These are phyloP conservation scores for Glycyrrhiza uralensis DNA, from an alignment of 306 rosid genomes.

Conservation along the genomic window DNA sequence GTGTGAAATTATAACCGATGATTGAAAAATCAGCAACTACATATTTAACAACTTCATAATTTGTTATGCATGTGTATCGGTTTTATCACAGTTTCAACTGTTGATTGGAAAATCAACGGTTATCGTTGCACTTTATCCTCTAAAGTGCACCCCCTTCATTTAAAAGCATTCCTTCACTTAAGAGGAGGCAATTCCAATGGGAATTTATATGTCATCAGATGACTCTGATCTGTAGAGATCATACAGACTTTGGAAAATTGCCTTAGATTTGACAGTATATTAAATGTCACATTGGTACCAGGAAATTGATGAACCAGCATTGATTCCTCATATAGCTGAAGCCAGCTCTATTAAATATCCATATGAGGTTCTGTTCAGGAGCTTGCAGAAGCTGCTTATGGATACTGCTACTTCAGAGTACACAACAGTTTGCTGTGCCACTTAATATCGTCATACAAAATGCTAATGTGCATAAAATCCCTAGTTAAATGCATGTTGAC, in stretches of 20 bases:
- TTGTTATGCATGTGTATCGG: neutral
- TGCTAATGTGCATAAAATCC: neutral
- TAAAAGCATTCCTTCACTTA: neutral
- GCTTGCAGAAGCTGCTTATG: slow-evolving; percentile 90
- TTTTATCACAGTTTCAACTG: neutral
- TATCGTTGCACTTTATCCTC: neutral
- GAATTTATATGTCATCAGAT: neutral
- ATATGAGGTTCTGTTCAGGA: slow-evolving; percentile 83
- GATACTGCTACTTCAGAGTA: slow-evolving; percentile 95
- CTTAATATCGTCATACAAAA: slow-evolving; percentile 16
- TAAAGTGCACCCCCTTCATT: neutral
- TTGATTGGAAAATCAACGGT: neutral
- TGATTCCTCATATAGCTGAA: slow-evolving; percentile 92
- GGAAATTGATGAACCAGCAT: slow-evolving; percentile 88
- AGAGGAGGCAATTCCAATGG: neutral
- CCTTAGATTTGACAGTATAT: slow-evolving; percentile 4
- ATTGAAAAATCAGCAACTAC: neutral
- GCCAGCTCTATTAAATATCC: slow-evolving; percentile 82
- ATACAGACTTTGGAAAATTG: neutral
- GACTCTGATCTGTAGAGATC: slow-evolving; percentile 1
- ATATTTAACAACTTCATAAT: neutral
- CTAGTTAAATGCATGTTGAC: slow-evolving; percentile 14
- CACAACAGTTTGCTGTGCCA: slow-evolving; percentile 31
- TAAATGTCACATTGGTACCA: slow-evolving; percentile 25
- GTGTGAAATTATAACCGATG: neutral